These are phyloP conservation scores for Sclerotinia spermophila DNA, from an alignment of 2,329 filamentous ascomycete genomes.

Conservation along the genomic window DNA sequence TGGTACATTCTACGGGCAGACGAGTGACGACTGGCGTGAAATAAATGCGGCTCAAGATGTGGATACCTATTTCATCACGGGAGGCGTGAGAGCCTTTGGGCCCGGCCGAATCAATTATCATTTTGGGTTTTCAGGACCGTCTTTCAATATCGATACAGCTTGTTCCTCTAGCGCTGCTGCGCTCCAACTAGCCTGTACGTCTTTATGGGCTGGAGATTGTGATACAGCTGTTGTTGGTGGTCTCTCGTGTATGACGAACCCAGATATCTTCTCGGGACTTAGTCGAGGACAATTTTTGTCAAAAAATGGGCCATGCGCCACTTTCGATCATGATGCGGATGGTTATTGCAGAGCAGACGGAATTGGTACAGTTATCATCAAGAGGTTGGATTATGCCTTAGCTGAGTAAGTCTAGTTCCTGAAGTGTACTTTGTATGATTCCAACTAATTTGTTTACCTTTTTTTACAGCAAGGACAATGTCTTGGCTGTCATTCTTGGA, in stretches of 20 bases:
- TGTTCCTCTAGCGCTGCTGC: slow-evolving; percentile 42
- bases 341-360: slow-evolving; percentile 54
- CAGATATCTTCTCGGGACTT: slow-evolving; percentile 35
- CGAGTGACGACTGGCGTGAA: slow-evolving; percentile 37
- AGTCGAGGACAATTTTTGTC: slow-evolving; percentile 36
- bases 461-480: slow-evolving; percentile 45
- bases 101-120: slow-evolving; percentile 41
- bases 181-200: slow-evolving; percentile 35
- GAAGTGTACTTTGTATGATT: neutral
- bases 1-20: slow-evolving; percentile 37
- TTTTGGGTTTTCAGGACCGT: slow-evolving; percentile 44
- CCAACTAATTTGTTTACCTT: neutral
- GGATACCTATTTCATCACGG: slow-evolving; percentile 37
- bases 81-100: slow-evolving; percentile 36
- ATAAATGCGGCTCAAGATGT: slow-evolving; percentile 35
- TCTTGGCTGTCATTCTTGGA: slow-evolving; percentile 58
- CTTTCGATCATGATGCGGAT: slow-evolving; percentile 47
- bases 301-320: slow-evolving; percentile 45
- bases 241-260: slow-evolving; percentile 34
- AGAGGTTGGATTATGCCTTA: slow-evolving; percentile 47
- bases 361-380: slow-evolving; percentile 48
- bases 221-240: slow-evolving; percentile 37
- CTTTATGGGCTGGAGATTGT: slow-evolving; percentile 34
- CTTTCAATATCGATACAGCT: slow-evolving; percentile 42
- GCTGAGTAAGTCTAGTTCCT: slow-evolving; percentile 26